Base-by-base conservation (phyloP, 1,284 basidiomycete species). In the Tranzscheliella williamsii region DNA sequence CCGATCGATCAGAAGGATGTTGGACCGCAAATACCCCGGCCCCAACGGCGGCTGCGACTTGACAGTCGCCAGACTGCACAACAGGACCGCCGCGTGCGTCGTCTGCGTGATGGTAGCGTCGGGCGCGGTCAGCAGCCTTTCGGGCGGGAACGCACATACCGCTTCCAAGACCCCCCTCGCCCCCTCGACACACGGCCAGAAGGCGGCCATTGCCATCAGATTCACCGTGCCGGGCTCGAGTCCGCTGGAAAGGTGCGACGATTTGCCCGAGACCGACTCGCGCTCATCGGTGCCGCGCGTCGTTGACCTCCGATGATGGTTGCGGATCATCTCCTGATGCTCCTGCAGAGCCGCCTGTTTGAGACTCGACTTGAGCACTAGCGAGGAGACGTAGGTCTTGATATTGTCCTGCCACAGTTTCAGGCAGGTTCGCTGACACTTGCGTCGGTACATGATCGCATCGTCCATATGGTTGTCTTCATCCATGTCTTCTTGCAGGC, bases 111-210 rank as follows among this genome's bases (percentile, higher is more conserved):
- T 45, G 9, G 55, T 58, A 5, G 61, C 49, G 36, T 64, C 61
- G 7, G 61, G 61, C 9, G 54, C 50, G 9, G 42, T 45, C n/a
- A 48, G 30, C 30, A 64, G 24, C 12, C 46, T 13, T 22, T 53
- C 38, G 0, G 54, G 42, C 2, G 53, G 53, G 31, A 64, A 51
- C 6, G 60, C 47, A 18, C 53, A 53, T 3, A 65, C 34, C 12
- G 55, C 41, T 24, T 65, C 61, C 16, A 65, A 21, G 21, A 60
- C 48, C 8, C 61, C 61, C 2, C 61, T 16, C 8, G 61, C 61
- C 2, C 55, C 55, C 22, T 58, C 51, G 12, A 65, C 55, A 34
- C 61, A 65, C 27, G 61, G 50, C 61, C 61, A 65, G 20, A 65
- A 65, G 3, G 55, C 61, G 18, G 60, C 54, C 60, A 63, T 65